Evolutionary conservation across 2,329 filamentous ascomycete genomes (phyloP).

Genomic region (Chaetomiaceae sp.): DNA sequence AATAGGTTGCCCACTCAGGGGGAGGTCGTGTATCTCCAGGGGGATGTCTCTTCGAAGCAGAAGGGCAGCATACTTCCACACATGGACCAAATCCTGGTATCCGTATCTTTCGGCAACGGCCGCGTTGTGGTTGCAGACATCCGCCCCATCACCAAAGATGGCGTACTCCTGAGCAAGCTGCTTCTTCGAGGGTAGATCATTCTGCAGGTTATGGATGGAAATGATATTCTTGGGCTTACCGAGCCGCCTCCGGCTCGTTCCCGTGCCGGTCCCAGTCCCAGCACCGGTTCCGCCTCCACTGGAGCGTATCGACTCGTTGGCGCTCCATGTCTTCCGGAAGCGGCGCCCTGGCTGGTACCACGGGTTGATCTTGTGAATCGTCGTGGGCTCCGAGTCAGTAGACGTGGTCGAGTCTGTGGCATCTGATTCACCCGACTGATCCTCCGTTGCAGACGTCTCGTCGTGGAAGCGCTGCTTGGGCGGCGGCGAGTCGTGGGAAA

Average conservation of each 20-base stretch:
- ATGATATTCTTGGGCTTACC: slow-evolving; percentile 63
- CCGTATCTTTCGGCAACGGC: slow-evolving; percentile 68
- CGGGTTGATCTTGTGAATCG: slow-evolving; percentile 53
- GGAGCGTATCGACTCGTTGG: slow-evolving; percentile 53
- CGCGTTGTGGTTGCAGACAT: slow-evolving; percentile 82
- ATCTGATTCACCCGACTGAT: slow-evolving; percentile 46
- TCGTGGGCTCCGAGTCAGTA: slow-evolving; percentile 60
- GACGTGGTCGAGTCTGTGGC: slow-evolving; percentile 50
- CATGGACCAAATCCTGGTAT: slow-evolving; percentile 65
- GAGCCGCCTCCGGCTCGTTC: slow-evolving; percentile 45
- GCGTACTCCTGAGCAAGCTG: slow-evolving; percentile 74
- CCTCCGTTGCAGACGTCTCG: slow-evolving; percentile 48
- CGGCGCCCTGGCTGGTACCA: slow-evolving; percentile 53
- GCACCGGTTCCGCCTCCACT: slow-evolving; percentile 58
- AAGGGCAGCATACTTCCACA: slow-evolving; percentile 79
- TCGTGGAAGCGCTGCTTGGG: slow-evolving; percentile 46
- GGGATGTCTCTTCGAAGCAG: slow-evolving; percentile 74
- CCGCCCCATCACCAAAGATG: slow-evolving; percentile 77
- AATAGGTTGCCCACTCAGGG: slow-evolving; percentile 52
- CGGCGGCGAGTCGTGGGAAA: slow-evolving; percentile 47
- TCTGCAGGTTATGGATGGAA: slow-evolving; percentile 65
- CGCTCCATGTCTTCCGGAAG: slow-evolving; percentile 53
- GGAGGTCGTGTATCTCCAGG: slow-evolving; percentile 57
- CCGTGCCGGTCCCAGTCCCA: slow-evolving; percentile 54
- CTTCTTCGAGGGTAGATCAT: slow-evolving; percentile 72